Evolutionary conservation across 1,284 basidiomycete genomes (phyloP), one percentile per base, ranked within the genome.

Genomic region (Porogramme epimiltina): DNA sequence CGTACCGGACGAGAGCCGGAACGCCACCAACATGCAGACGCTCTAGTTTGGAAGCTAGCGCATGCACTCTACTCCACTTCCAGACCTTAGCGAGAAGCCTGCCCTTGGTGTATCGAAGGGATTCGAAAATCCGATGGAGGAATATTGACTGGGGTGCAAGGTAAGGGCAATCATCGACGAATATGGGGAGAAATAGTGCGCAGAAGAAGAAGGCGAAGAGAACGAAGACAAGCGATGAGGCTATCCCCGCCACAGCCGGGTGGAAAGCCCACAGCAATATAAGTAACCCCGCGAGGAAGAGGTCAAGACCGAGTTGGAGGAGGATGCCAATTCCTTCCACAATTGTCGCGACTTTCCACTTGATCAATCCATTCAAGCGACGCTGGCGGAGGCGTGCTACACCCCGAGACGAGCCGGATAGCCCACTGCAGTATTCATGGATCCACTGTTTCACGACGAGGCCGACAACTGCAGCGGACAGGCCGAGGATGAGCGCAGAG

Each of bases 391-490:
- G 19, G 9, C 51, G 55, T 9, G 52, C 52, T 2, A 24, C 28
- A 15, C 52, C 51, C 16, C 33, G 47, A 13, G 52, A 45, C 9
- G 41, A 26, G 13, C 41, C 20, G 13, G 46, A 42, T 3, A 38
- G 41, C 3, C 58, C 52, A 15, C 39, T 38, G 9, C 10, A 36
- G 28, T 49, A 54, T 19, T 56, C 37, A 23, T 37, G 41, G 2
- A 59, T 22, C 62, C 62, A 63, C 25, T 62, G 56, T 19, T 59
- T 59, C 22, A 54, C 59, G 28, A 56, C 31, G 25, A 61, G 56
- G 0, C 46, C 49, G 11, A 56, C 26, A 10, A 50, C 45, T 0
- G 59, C 47, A 1, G 57, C 25, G 3, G 52, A 22, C 3, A n/a
- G n/a, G n/a, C n/a, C n/a, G n/a, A n/a, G n/a, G n/a, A n/a, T n/a